Base-by-base conservation (phyloP, 2,329 filamentous ascomycete genomes). In the Cytospora paraplurivora region DNA sequence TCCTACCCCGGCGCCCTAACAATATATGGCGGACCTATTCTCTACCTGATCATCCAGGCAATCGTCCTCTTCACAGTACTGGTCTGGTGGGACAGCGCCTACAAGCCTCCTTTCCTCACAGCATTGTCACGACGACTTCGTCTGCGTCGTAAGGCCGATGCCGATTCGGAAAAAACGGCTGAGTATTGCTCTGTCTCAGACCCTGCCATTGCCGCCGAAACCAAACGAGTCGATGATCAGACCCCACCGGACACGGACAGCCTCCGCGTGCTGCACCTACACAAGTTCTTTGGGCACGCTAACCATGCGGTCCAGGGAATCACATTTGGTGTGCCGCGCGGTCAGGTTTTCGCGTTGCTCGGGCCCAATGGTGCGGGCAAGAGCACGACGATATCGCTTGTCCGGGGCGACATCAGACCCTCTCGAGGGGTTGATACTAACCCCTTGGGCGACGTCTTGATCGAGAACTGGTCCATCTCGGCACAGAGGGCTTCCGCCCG, bases 281-380 rank as follows among this genome's bases (percentile, higher is more conserved):
- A 88, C 37, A 97, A 97, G 75, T 82, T 84, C 0, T 97, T 97
- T 69, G 85, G 87, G 17, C 64, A 61, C 56, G 37, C 61, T 54
- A 66, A 66, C 17, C 64, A 64, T n/a, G 64, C 64, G 10, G 92
- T 97, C n/a, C 88, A 96, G 69, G 91, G 97, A 70, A 85, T 96
- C 50, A 91, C 89, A 0, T 97, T 97, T 70, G 89, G 89, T 19
- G 89, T 97, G 37, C 84, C 85, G 17, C 86, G 85, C 56, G 89
- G 91, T 56, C 90, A 97, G 73, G 90, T 96, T 0, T 97, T 96
- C 76, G 93, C 93, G 0, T 82, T 97, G 0, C 83, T 98, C 1
- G 93, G 93, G 0, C 93, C 93, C 17, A 97, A 97, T 72, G 93
- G 93, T 32, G 94, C 93, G 1, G 93, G 93, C 63, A 97, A 97